Evolutionary conservation across 495 filamentous ascomycete genomes (phyloP).

Genomic region (Penicillium soppii): DNA sequence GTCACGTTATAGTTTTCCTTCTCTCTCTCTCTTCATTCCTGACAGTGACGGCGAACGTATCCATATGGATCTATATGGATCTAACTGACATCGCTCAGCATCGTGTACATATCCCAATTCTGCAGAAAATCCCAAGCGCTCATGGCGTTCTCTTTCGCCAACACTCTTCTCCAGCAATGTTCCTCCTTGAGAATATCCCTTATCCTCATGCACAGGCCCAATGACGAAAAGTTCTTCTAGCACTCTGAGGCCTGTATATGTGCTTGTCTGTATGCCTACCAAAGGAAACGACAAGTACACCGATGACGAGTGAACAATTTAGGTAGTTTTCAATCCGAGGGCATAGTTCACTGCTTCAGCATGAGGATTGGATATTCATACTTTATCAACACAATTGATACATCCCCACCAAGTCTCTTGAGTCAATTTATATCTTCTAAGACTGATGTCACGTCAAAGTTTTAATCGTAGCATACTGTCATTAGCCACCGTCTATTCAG

Average conservation of each 20-base stretch:
- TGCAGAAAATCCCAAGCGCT: not conserved
- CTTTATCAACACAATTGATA: too few relatives aligned
- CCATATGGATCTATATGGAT: not conserved
- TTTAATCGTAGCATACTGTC: too few relatives aligned
- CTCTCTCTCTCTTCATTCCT: not conserved
- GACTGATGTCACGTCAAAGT: too few relatives aligned
- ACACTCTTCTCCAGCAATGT: not conserved
- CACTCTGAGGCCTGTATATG: constrained; percentile 23
- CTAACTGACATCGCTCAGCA: not conserved
- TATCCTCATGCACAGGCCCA: not conserved
- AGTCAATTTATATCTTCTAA: too few relatives aligned
- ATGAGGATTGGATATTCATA: too few relatives aligned
- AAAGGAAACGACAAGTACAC: constrained; percentile 28
- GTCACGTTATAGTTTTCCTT: not conserved
- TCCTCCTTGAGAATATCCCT: not conserved
- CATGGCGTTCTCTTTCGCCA: not conserved
- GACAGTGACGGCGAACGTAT: too few relatives aligned
- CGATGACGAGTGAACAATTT: constrained; percentile 29
- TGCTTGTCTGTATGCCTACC: constrained; percentile 27
- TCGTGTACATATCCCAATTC: constrained; percentile 1
- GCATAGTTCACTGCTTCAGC: not conserved
- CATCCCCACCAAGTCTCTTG: too few relatives aligned
- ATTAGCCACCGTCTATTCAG: too few relatives aligned
- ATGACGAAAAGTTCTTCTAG: constrained; percentile 25
- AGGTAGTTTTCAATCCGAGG: constrained; percentile 36